phyloP scores from a whole-genome alignment of 139 green algal genomes.

The Volvox reticuliferus region DNA sequence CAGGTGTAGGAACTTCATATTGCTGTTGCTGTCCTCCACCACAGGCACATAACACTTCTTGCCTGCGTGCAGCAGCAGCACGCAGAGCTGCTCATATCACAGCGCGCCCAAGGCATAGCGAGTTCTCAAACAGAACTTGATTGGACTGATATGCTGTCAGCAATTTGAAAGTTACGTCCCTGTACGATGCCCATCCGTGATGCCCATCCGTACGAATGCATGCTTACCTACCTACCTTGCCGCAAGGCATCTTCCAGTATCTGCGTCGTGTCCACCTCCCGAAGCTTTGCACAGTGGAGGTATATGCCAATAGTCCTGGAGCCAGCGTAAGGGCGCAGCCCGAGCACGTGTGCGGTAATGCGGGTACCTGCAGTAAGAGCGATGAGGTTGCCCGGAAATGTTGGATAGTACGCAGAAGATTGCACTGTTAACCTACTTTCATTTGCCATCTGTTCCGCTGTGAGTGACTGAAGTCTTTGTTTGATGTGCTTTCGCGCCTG shows the following conservation, averaged over 20 bases:
- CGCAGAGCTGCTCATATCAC: background rate
- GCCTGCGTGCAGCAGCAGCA: conserved; percentile 30
- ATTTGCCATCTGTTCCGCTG: too few species aligned
- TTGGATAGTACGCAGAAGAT: too few species aligned
- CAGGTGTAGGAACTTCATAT: conserved; percentile 89
- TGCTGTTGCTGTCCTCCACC: conserved; percentile 78
- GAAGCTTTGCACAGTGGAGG: conserved; percentile 71
- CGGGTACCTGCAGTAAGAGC: conserved; percentile 43
- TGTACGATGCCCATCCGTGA: background rate
- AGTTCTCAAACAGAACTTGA: too few species aligned
- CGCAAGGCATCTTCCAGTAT: conserved; percentile 64
- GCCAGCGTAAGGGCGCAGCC: conserved; percentile 47
- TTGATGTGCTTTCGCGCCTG: too few species aligned
- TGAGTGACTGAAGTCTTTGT: too few species aligned
- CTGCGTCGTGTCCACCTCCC: conserved; percentile 79
- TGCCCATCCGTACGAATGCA: background rate
- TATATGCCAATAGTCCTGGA: conserved; percentile 70
- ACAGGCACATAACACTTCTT: conserved; percentile 79
- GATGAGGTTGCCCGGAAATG: too few species aligned
- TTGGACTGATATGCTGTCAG: background rate
- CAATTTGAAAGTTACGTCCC: background rate
- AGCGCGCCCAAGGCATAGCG: too few species aligned
- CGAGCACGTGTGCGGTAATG: conserved; percentile 61
- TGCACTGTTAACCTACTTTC: too few species aligned
- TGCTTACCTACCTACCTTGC: conserved; percentile 38